phyloP scores from a whole-genome alignment of 805 yeast species.

The Saccharomycopsis babjevae region DNA sequence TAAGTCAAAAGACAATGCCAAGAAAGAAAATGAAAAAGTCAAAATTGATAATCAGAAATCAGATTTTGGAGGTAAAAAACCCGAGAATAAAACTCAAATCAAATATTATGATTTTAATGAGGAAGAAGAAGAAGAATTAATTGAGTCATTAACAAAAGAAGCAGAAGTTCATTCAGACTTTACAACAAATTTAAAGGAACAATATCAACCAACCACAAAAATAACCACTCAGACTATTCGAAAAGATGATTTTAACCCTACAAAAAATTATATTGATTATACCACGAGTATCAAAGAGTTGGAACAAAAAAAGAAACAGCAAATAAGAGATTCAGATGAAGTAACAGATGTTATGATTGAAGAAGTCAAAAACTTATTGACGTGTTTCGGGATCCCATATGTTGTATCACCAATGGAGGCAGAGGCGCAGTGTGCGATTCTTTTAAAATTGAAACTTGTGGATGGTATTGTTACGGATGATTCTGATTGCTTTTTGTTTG shows the following conservation, averaged over 20 bases:
- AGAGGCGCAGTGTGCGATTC: constrained; percentile 93
- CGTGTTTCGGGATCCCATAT: constrained; percentile 88
- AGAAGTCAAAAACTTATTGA: constrained; percentile 82
- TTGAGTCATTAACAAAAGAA: constrained; percentile 56
- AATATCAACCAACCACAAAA: constrained; percentile 8
- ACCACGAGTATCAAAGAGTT: constrained; percentile 34
- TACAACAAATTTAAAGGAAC: constrained; percentile 30
- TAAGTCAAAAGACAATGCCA: background rate
- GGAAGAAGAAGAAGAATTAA: constrained; percentile 63
- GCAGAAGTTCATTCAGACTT: constrained; percentile 63
- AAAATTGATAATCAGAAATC: background rate
- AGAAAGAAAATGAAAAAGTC: background rate
- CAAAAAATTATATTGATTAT: constrained; percentile 61
- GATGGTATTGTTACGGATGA: constrained; percentile 97
- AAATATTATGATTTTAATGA: constrained; percentile 56
- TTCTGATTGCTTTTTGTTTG: constrained; percentile 91
- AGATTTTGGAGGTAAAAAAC: background rate
- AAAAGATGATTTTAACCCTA: constrained; percentile 41
- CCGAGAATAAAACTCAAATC: background rate
- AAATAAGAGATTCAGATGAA: constrained; percentile 82
- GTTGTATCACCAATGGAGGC: constrained; percentile 98
- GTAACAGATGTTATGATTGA: constrained; percentile 77
- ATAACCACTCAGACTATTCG: background rate
- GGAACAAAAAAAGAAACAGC: constrained; percentile 53
- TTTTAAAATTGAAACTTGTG: constrained; percentile 57